Conservation (phyloP, 345 rosid genomes). For the Conringia planisiliqua region DNA sequence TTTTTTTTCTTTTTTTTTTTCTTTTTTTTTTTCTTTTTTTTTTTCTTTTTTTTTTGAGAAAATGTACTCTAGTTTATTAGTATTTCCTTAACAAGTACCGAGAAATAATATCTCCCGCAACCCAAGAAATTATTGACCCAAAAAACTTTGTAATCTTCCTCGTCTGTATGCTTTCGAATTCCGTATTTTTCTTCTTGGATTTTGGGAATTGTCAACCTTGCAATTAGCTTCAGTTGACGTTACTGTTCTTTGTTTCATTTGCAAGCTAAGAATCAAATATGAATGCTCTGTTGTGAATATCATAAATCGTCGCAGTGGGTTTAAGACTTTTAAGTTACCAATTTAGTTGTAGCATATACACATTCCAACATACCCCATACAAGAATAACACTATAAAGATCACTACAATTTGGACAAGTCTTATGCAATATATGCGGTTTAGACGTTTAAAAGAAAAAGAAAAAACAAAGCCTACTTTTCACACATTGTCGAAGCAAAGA, state of each 20-base stretch:
- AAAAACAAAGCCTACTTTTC: background rate
- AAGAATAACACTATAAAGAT: background rate
- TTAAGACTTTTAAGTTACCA: background rate
- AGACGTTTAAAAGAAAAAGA: background rate
- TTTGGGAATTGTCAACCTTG: conserved; percentile 13
- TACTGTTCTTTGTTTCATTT: conserved; percentile 7
- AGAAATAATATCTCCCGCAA: background rate
- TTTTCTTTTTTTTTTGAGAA: too few relatives aligned
- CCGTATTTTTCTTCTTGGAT: conserved; percentile 8
- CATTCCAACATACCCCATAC: background rate
- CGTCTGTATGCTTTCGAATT: background rate
- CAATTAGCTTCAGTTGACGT: background rate
- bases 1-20: too few relatives aligned
- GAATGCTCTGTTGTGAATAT: background rate
- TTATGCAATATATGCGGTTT: background rate
- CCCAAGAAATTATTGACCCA: conserved; percentile 9
- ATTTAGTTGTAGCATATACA: background rate
- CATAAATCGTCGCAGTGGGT: background rate
- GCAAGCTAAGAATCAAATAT: conserved; percentile 21
- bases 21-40: too few relatives aligned
- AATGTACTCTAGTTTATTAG: background rate
- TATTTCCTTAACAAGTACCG: background rate
- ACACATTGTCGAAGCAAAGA: background rate
- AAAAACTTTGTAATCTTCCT: conserved; percentile 5
- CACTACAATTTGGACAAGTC: background rate